Evolutionary conservation across 345 rosid species (phyloP).

Genomic region (Salix viminalis): DNA sequence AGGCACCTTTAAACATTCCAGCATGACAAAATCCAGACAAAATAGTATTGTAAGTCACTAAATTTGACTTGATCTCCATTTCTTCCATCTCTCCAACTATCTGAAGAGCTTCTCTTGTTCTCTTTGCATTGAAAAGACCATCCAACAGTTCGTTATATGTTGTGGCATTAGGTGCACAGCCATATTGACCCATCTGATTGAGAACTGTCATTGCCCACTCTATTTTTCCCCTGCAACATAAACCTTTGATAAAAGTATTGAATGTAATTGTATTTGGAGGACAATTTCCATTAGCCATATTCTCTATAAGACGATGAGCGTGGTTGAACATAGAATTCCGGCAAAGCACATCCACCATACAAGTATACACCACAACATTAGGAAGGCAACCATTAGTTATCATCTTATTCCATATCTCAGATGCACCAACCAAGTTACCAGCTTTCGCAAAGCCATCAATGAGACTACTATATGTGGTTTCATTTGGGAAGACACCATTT

Average conservation of each 20-base stretch:
- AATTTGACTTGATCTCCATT: conserved; percentile 41
- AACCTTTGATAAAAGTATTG: conserved; percentile 61
- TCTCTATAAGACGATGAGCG: conserved; percentile 58
- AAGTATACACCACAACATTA: conserved; percentile 72
- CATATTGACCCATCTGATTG: conserved; percentile 45
- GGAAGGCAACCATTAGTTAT: conserved; percentile 56
- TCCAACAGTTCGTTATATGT: conserved; percentile 69
- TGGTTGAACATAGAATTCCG: conserved; percentile 52
- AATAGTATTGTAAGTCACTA: conserved; percentile 60
- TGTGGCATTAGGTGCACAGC: conserved; percentile 51
- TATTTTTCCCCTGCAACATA: conserved; percentile 56
- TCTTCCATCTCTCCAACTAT: conserved; percentile 47
- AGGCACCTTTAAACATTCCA: conserved; percentile 43
- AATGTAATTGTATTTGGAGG: conserved; percentile 62
- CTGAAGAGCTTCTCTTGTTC: conserved; percentile 40
- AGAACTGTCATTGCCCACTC: conserved; percentile 57
- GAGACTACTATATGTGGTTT: conserved; percentile 60
- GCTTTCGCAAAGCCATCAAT: conserved; percentile 70
- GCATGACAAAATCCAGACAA: conserved; percentile 53
- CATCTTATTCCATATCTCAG: conserved; percentile 83
- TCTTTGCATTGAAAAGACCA: conserved; percentile 48
- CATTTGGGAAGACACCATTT: conserved; percentile 43
- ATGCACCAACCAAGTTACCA: conserved; percentile 55
- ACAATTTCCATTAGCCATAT: conserved; percentile 53
- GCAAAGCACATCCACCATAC: conserved; percentile 79